phyloP scores from a whole-genome alignment of 176 grass and related monocot genomes.

The Avena insularis region DNA sequence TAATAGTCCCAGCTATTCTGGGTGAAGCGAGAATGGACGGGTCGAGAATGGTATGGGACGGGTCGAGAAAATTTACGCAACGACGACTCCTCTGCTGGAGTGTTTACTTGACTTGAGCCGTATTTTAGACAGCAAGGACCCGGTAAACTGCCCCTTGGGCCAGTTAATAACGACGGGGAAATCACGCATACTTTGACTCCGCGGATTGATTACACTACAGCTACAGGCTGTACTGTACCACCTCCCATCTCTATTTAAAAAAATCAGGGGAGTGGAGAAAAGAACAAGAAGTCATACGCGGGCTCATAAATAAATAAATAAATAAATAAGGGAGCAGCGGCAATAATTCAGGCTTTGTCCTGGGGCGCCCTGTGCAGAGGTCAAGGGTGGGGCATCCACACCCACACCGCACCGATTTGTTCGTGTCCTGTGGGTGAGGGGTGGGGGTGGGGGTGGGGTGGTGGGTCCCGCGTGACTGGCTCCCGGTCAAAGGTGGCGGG shows the following conservation, averaged over 20 bases:
- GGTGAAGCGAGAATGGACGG: background rate
- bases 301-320: too few species aligned
- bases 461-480: background rate
- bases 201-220: background rate
- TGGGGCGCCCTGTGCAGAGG: slow-evolving; percentile 40
- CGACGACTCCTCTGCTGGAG: background rate
- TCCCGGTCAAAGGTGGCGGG: slow-evolving; percentile 54
- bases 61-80: background rate
- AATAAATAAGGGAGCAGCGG: slow-evolving; percentile 17
- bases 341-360: slow-evolving; percentile 44
- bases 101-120: background rate
- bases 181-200: background rate
- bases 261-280: background rate
- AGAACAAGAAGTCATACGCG: slow-evolving; percentile 28
- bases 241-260: background rate
- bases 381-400: slow-evolving; percentile 35
- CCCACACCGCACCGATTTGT: slow-evolving; percentile 11
- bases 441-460: too few species aligned
- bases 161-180: background rate
- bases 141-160: background rate
- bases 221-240: background rate
- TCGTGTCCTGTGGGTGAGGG: background rate
- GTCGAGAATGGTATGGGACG: background rate
- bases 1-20: background rate
- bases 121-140: background rate